Evolutionary conservation across 148 eudicot genomes (phyloP).

Genomic region (Rhododendron molle): DNA sequence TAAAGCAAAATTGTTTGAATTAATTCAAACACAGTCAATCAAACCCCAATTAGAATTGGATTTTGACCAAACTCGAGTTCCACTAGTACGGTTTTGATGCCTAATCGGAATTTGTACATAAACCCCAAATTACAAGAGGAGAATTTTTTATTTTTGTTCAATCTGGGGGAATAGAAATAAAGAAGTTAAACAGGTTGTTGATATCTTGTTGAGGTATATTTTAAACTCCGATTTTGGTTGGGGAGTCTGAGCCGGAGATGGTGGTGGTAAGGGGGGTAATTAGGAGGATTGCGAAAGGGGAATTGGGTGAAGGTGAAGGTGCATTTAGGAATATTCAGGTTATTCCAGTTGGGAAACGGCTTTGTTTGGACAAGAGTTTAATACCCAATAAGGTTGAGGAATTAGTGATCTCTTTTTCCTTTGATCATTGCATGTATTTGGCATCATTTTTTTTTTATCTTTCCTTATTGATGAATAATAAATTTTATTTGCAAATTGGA

Average conservation of each 20-base stretch:
- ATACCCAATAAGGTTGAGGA: slow-evolving; percentile 33
- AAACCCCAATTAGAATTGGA: too few species aligned
- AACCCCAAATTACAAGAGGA: slow-evolving; percentile 53
- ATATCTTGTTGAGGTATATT: slow-evolving; percentile 37
- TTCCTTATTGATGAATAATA: neutral
- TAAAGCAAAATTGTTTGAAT: slow-evolving; percentile 62
- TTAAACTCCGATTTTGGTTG: slow-evolving; percentile 72
- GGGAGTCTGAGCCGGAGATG: slow-evolving; percentile 52
- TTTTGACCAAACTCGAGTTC: too few species aligned
- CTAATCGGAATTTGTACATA: slow-evolving; percentile 10
- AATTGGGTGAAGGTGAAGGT: slow-evolving; percentile 29
- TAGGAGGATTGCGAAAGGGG: slow-evolving; percentile 45
- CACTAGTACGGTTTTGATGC: too few species aligned
- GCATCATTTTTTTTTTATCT: neutral
- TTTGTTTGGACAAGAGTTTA: slow-evolving; percentile 24
- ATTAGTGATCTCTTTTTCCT: neutral
- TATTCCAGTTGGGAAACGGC: slow-evolving; percentile 37
- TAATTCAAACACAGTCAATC: too few species aligned
- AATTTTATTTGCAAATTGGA: too few species aligned
- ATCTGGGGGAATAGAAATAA: slow-evolving; percentile 30
- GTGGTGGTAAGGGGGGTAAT: slow-evolving; percentile 44
- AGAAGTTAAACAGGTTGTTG: slow-evolving; percentile 51
- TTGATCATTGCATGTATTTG: neutral
- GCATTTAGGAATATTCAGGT: slow-evolving; percentile 41
- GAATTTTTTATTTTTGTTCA: slow-evolving; percentile 6